Conservation (phyloP, 352 stramenopile species). For the Phytophthora litchii region DNA sequence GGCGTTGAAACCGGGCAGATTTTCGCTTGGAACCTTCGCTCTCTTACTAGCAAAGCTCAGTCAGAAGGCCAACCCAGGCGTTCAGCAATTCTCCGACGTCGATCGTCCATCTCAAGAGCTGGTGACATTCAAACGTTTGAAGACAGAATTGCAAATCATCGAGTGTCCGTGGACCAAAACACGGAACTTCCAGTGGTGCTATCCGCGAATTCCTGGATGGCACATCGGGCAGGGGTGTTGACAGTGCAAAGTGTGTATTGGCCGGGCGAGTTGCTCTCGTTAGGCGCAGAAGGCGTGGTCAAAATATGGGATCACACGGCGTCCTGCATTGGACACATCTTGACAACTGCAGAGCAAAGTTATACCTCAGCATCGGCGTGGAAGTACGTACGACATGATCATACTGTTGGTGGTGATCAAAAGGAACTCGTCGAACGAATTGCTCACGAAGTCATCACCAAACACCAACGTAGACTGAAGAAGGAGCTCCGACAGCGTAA, state of each 20-base stretch:
- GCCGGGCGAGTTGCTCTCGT: conserved; percentile 54
- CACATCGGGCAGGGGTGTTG: conserved; percentile 45
- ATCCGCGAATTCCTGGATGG: conserved; percentile 46
- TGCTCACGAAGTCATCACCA: conserved; percentile 45
- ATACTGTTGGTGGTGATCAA: conserved; percentile 33
- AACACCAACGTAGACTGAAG: conserved; percentile 40
- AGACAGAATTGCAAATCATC: conserved; percentile 1
- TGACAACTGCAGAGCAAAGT: conserved; percentile 33
- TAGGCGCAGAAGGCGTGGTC: conserved; percentile 46
- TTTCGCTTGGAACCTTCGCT: conserved; percentile 28
- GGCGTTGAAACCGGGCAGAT: conserved; percentile 31
- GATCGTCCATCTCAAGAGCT: conserved; percentile 8
- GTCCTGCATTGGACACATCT: conserved; percentile 58
- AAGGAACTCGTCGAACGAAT: conserved; percentile 43
- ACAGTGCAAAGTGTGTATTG: conserved; percentile 41
- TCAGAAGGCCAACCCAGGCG: conserved; percentile 7
- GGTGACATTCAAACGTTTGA: conserved; percentile 5
- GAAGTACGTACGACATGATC: conserved; percentile 57
- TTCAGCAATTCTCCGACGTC: conserved; percentile 24
- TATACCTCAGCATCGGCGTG: conserved; percentile 32
- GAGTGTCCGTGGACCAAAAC: background rate
- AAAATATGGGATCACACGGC: conserved; percentile 55
- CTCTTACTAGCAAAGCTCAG: conserved; percentile 12
- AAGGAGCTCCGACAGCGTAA: conserved; percentile 31
- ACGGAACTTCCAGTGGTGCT: conserved; percentile 22